Percentiles rank a stretch among this genome's conserved stretches.
phyloP scores from a whole-genome alignment of 768 basidiomycete species.

The Rubroboletus pulcherrimus region DNA sequence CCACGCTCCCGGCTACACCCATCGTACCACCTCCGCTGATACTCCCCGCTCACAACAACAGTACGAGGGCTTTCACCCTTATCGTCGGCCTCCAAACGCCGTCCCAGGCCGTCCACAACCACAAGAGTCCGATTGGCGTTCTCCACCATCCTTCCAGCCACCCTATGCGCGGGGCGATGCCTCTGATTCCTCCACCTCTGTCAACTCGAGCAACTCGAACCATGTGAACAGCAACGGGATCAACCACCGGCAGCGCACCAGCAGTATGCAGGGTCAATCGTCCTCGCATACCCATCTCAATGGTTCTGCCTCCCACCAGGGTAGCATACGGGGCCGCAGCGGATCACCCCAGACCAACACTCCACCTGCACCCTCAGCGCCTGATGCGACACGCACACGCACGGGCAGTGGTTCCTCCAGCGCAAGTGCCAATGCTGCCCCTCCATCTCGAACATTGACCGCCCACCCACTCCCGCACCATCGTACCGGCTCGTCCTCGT shows the following conservation, averaged over 20 bases:
- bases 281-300: slow-evolving; percentile 39
- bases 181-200: slow-evolving; percentile 72
- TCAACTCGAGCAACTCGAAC: slow-evolving; percentile 57
- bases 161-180: slow-evolving; percentile 80
- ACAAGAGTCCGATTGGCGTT: slow-evolving; percentile 46
- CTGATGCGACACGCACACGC: slow-evolving; percentile 28
- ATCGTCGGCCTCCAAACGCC: slow-evolving; percentile 57
- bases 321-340: slow-evolving; percentile 37
- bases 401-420: slow-evolving; percentile 30
- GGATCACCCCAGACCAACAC: slow-evolving; percentile 26
- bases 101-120: slow-evolving; percentile 28
- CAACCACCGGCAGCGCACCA: slow-evolving; percentile 60
- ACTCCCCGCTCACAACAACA: slow-evolving; percentile 20
- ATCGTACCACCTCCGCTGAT: slow-evolving; percentile 35
- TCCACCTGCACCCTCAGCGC: slow-evolving; percentile 22
- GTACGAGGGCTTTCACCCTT: slow-evolving; percentile 72
- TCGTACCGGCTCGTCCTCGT: slow-evolving; percentile 32
- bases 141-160: slow-evolving; percentile 52
- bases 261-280: slow-evolving; percentile 71
- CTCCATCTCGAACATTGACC: slow-evolving; percentile 13
- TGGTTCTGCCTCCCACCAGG: slow-evolving; percentile 29
- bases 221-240: slow-evolving; percentile 17
- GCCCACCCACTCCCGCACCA: slow-evolving; percentile 29
- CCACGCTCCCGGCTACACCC: slow-evolving; percentile 35
- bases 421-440: slow-evolving; percentile 10